phyloP scores from a whole-genome alignment of 768 basidiomycete species.

The Postia placenta region DNA sequence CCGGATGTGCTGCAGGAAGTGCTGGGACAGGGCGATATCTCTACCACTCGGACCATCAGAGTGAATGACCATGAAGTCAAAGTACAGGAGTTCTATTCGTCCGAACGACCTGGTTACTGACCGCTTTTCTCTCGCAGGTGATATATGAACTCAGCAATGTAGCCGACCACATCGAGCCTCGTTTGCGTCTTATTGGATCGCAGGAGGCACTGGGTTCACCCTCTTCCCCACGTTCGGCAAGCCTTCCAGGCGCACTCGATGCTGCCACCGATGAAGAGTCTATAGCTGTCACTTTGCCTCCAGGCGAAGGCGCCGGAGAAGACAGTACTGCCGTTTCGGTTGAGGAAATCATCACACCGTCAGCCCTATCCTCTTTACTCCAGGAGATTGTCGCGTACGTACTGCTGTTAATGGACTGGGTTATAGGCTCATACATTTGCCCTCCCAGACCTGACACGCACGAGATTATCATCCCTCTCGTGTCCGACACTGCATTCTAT shows the following conservation, averaged over 20 bases:
- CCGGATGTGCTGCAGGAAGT: conserved; percentile 24
- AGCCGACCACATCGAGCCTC: conserved; percentile 47
- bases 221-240: background rate
- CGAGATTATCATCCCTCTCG: conserved; percentile 73
- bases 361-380: background rate
- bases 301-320: too few species aligned
- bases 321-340: too few species aligned
- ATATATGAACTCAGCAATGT: conserved; percentile 52
- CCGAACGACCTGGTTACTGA: background rate
- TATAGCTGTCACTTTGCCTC: too few species aligned
- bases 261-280: too few species aligned
- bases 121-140: conserved; percentile 25
- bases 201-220: background rate
- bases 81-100: background rate
- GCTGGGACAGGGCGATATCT: conserved; percentile 9
- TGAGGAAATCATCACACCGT: background rate
- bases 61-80: background rate
- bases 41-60: background rate
- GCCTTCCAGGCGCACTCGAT: too few species aligned
- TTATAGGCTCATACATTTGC: too few species aligned
- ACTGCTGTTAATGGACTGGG: too few species aligned
- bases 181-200: conserved; percentile 43
- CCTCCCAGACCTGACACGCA: conserved; percentile 1
- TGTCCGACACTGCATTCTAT: conserved; percentile 80
- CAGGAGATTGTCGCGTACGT: too few species aligned